A percentile compares a stretch with the other conserved stretches of the same genome.
Evolutionary conservation across 768 basidiomycete genomes (phyloP).

Genomic region (Leccinum longicurvipes): DNA sequence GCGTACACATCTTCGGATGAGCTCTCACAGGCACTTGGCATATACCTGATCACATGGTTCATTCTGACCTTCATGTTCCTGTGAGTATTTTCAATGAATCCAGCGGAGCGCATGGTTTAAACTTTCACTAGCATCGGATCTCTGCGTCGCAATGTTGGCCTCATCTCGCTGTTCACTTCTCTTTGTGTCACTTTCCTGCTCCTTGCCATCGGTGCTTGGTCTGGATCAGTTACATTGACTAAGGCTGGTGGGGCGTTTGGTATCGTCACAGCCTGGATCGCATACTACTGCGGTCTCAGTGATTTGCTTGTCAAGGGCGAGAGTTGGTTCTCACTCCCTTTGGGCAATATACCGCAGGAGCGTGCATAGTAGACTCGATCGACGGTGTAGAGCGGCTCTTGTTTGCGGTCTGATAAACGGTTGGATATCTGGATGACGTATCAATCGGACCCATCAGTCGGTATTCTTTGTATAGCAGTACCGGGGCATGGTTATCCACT

Average conservation of each 20-base stretch:
- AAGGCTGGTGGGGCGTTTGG: conserved; percentile 47
- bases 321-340: conserved; percentile 39
- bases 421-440: not conserved
- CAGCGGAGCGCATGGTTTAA: not conserved
- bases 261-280: conserved; percentile 44
- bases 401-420: conserved; percentile 2
- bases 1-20: conserved; percentile 46
- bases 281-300: conserved; percentile 44
- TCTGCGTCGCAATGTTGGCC: conserved; percentile 46
- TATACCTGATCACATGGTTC: conserved; percentile 74
- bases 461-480: not conserved
- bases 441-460: not conserved
- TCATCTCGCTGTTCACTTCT: conserved; percentile 50
- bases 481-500: not conserved
- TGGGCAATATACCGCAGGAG: conserved; percentile 29
- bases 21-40: conserved; percentile 59
- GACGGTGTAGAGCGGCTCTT: not conserved
- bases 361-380: not conserved
- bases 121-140: conserved; percentile 40
- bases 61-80: conserved; percentile 66
- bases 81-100: conserved; percentile 36
- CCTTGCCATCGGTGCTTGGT: conserved; percentile 40
- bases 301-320: conserved; percentile 39
- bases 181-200: conserved; percentile 52
- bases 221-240: conserved; percentile 12